Evolutionary conservation across 345 rosid genomes (phyloP).

Genomic region (Eucalyptus coolabah): DNA sequence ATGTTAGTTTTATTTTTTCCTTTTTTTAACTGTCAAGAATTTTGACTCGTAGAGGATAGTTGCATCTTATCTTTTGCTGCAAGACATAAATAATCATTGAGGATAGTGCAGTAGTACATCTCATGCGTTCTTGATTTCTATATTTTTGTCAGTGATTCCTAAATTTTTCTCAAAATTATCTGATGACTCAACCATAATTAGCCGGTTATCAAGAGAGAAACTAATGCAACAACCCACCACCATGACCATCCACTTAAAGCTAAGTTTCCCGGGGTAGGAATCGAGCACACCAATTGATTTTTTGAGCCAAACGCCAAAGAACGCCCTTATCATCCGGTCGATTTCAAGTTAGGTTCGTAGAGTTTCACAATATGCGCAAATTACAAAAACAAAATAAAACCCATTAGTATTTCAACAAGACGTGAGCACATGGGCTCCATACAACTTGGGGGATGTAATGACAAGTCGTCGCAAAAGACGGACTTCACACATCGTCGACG

Average conservation of each 20-base stretch:
- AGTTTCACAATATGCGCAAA: background rate
- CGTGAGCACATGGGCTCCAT: background rate
- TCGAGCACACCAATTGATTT: background rate
- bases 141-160: background rate
- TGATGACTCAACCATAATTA: background rate
- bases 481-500: background rate
- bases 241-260: background rate
- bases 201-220: background rate
- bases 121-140: background rate
- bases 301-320: background rate
- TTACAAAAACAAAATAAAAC: background rate
- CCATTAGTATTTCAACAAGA: background rate
- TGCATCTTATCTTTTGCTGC: fast-evolving
- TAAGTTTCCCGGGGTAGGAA: too few relatives aligned
- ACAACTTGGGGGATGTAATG: background rate
- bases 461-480: background rate
- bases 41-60: background rate
- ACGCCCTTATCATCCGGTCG: fast-evolving
- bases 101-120: background rate
- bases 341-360: background rate
- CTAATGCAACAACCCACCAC: background rate
- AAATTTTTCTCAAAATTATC: background rate
- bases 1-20: background rate
- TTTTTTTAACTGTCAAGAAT: background rate
- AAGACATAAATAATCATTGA: background rate